Evolutionary conservation across 305 asterid genomes (phyloP).

Genomic region (Andrographis paniculata): DNA sequence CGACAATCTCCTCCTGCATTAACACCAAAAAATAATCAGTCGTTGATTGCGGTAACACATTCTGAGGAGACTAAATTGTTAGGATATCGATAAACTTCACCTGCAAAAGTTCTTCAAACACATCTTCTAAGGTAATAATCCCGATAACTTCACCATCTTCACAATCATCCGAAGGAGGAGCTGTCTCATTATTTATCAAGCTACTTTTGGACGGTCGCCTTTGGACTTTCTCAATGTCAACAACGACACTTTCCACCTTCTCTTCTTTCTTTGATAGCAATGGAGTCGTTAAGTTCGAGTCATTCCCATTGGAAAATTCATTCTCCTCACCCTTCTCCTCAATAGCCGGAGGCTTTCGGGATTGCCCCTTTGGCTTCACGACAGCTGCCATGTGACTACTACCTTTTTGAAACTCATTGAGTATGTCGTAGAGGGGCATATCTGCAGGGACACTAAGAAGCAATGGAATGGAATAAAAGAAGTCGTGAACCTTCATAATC

Average conservation of each 20-base stretch:
- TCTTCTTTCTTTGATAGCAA: slow-evolving; percentile 44
- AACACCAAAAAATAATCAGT: not conserved
- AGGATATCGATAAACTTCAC: slow-evolving; percentile 19
- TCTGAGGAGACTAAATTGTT: not conserved
- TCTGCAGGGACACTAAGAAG: slow-evolving; percentile 82
- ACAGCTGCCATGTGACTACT: slow-evolving; percentile 99
- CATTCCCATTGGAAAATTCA: slow-evolving; percentile 27
- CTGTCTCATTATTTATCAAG: slow-evolving; percentile 28
- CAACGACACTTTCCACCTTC: slow-evolving; percentile 32
- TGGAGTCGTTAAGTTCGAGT: slow-evolving; percentile 42
- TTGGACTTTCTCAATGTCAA: slow-evolving; percentile 62
- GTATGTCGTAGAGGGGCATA: slow-evolving; percentile 96
- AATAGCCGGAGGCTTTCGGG: slow-evolving; percentile 38
- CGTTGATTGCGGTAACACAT: not conserved
- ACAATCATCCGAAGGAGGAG: slow-evolving; percentile 37
- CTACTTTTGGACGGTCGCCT: slow-evolving; percentile 25
- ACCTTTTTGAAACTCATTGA: slow-evolving; percentile 91
- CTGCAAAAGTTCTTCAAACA: slow-evolving; percentile 96
- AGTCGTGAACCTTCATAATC: slow-evolving; percentile 6
- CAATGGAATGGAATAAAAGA: slow-evolving; percentile 1
- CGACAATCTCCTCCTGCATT: slow-evolving; percentile 93
- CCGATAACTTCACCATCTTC: slow-evolving; percentile 95
- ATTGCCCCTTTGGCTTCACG: slow-evolving; percentile 57
- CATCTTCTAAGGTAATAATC: slow-evolving; percentile 93
- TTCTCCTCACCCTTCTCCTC: slow-evolving; percentile 39